These are phyloP conservation scores for Leccinum subrobustum DNA, from an alignment of 1,284 basidiomycete genomes.

Conservation along the genomic window DNA sequence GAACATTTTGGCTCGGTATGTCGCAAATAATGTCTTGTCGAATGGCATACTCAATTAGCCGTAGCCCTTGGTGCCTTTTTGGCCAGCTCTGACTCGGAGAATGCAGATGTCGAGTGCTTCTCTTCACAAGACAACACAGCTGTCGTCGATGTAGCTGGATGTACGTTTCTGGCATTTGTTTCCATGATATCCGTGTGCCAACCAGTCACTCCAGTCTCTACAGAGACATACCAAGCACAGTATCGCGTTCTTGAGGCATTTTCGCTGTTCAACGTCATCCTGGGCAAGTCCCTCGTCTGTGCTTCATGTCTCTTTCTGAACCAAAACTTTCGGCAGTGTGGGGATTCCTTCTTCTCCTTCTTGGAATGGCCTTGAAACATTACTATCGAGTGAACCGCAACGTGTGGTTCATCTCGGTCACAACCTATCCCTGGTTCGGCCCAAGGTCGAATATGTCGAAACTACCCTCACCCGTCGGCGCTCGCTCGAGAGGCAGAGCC, in stretches of 20 bases:
- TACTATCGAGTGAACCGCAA: conserved; percentile 63
- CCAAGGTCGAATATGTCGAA: conserved; percentile 39
- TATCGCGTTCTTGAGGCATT: conserved; percentile 77
- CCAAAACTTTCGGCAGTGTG: conserved; percentile 46
- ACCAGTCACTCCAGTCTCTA: conserved; percentile 46
- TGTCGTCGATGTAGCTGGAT: conserved; percentile 55
- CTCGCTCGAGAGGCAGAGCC: conserved; percentile 35
- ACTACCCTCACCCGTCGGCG: conserved; percentile 30
- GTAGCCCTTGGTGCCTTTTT: conserved; percentile 71
- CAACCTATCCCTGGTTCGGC: conserved; percentile 69
- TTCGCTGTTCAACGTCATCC: conserved; percentile 69
- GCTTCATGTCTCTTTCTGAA: conserved; percentile 12
- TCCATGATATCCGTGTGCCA: neutral
- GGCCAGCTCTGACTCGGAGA: conserved; percentile 67
- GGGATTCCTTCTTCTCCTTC: conserved; percentile 57
- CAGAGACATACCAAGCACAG: conserved; percentile 76
- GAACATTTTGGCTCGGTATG: conserved; percentile 78
- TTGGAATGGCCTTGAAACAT: conserved; percentile 63
- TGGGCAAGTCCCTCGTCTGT: conserved; percentile 46
- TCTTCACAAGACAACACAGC: conserved; percentile 51
- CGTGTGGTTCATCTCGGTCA: conserved; percentile 74
- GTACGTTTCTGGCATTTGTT: conserved; percentile 42
- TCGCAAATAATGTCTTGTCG: conserved; percentile 11
- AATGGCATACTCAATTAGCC: conserved; percentile 17
- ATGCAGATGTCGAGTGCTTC: conserved; percentile 79